Evolutionary conservation across 495 filamentous ascomycete genomes (phyloP).

Genomic region (Cudoniella acicularis): DNA sequence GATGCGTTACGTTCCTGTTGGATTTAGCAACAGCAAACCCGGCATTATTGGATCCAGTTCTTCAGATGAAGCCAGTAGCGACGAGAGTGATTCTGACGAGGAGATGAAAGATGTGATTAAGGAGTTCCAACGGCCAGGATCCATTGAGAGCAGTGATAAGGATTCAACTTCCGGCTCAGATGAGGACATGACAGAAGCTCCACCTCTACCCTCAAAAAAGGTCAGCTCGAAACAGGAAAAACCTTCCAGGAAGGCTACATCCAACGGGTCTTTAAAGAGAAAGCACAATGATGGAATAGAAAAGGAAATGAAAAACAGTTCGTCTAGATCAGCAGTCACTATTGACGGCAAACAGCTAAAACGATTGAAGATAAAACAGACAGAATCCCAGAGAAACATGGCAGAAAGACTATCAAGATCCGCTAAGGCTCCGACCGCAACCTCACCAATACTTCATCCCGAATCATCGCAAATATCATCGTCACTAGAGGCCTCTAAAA

Average conservation of each 20-base stretch:
- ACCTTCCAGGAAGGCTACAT: neutral
- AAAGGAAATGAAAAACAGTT: conserved; percentile 18
- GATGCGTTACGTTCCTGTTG: conserved; percentile 57
- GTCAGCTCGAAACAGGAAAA: neutral
- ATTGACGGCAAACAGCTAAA: conserved; percentile 18
- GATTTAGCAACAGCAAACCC: conserved; percentile 40
- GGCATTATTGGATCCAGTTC: conserved; percentile 44
- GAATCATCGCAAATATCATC: no score
- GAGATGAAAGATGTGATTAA: conserved; percentile 28
- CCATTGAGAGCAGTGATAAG: neutral
- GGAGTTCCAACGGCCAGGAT: conserved; percentile 3
- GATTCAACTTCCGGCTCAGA: neutral
- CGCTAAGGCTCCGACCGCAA: neutral
- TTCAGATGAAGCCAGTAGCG: conserved; percentile 44
- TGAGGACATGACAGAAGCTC: conserved; percentile 10
- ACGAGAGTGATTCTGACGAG: no score
- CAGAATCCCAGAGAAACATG: conserved; percentile 8
- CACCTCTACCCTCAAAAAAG: conserved; percentile 1
- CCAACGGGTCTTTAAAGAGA: conserved; percentile 11
- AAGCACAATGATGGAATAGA: conserved; percentile 3
- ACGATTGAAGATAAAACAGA: conserved; percentile 19
- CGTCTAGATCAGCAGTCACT: conserved; percentile 12
- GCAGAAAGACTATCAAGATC: conserved; percentile 13
- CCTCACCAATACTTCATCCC: neutral
- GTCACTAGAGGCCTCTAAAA: no score